These are phyloP conservation scores for Phylloboletellus chloephorus DNA, from an alignment of 1,284 basidiomycete genomes.

Conservation along the genomic window DNA sequence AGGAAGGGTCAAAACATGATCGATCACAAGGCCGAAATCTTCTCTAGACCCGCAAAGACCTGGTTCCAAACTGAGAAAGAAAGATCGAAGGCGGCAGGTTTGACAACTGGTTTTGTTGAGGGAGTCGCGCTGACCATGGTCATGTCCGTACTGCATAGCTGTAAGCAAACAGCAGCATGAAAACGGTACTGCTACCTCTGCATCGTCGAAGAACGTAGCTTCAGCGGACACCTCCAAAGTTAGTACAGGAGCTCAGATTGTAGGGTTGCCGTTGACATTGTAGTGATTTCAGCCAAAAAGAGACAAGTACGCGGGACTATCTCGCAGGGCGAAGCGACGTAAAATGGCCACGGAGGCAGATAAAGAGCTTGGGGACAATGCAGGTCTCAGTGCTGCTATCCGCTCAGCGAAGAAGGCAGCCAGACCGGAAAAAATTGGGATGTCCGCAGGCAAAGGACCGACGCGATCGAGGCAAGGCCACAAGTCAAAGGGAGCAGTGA, in stretches of 20 bases:
- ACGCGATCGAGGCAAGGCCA: conserved; percentile 18
- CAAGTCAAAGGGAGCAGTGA: conserved; percentile 18
- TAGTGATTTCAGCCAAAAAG: conserved; percentile 57
- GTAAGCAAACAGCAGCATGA: conserved; percentile 73
- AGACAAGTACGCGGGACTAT: conserved; percentile 80
- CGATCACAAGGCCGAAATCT: conserved; percentile 93
- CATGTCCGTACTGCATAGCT: conserved; percentile 38
- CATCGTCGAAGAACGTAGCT: conserved; percentile 30
- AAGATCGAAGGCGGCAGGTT: conserved; percentile 78
- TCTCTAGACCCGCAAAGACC: conserved; percentile 86
- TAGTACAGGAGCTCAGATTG: conserved; percentile 7
- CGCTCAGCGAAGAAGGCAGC: conserved; percentile 79
- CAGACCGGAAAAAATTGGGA: conserved; percentile 46
- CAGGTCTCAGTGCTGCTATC: conserved; percentile 67
- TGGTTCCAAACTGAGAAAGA: conserved; percentile 96
- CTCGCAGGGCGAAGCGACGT: conserved; percentile 77
- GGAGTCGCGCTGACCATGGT: conserved; percentile 2
- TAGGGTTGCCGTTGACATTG: conserved; percentile 6
- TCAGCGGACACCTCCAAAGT: conserved; percentile 15
- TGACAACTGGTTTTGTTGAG: conserved; percentile 3
- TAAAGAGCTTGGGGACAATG: conserved; percentile 50
- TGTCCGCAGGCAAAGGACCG: conserved; percentile 16
- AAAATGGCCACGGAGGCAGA: conserved; percentile 84
- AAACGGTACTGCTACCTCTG: conserved; percentile 38
- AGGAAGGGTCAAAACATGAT: conserved; percentile 96